These are phyloP conservation scores for Hemileccinum rubropunctum DNA, from an alignment of 768 basidiomycete species.

Conservation along the genomic window DNA sequence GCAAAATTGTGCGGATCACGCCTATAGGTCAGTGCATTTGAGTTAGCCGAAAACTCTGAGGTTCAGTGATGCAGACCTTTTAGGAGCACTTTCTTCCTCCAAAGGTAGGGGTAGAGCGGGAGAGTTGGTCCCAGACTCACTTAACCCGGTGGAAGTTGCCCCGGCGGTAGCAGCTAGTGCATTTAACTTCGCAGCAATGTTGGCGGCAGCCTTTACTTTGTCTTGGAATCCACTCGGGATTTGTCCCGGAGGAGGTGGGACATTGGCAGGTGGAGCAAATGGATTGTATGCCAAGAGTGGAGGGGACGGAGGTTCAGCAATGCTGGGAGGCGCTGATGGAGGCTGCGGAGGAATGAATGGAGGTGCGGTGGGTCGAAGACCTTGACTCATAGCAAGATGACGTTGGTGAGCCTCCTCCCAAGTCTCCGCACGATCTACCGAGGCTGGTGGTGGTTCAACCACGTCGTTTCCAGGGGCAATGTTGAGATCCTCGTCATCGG, in stretches of 20 bases:
- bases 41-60: not conserved
- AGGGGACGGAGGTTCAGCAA: constrained; percentile 38
- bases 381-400: constrained; percentile 55
- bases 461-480: constrained; percentile 1
- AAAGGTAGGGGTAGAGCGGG: constrained; percentile 27
- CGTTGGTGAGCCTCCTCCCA: constrained; percentile 72
- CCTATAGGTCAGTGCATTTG: constrained; percentile 21
- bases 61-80: constrained; percentile 9
- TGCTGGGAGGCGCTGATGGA: constrained; percentile 21
- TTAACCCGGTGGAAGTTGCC: constrained; percentile 22
- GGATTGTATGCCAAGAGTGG: constrained; percentile 66
- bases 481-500: constrained; percentile 20
- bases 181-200: constrained; percentile 72
- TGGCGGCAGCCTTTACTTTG: constrained; percentile 72
- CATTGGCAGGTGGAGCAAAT: constrained; percentile 59
- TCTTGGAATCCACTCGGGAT: constrained; percentile 53
- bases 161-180: constrained; percentile 44
- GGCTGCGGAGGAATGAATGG: constrained; percentile 26
- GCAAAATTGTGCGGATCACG: constrained; percentile 76
- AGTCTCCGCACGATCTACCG: constrained; percentile 35
- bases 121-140: constrained; percentile 24
- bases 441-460: not conserved
- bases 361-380: constrained; percentile 29
- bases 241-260: constrained; percentile 55
- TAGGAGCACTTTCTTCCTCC: constrained; percentile 29